phyloP scores from a whole-genome alignment of 352 stramenopile species.

The Globisporangium lucens region DNA sequence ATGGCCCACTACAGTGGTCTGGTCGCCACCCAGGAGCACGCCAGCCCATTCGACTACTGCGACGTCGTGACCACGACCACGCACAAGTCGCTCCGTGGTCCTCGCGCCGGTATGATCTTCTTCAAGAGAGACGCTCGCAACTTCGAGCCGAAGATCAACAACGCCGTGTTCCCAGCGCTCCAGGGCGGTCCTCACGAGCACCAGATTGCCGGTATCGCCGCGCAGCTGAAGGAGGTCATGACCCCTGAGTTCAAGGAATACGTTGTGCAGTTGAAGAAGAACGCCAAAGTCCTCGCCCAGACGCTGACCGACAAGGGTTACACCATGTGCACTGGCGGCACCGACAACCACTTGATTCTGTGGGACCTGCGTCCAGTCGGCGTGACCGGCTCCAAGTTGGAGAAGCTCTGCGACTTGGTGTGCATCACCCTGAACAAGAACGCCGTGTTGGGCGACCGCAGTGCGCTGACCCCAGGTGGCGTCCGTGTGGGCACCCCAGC shows the following conservation, averaged over 20 bases:
- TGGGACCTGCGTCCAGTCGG: conserved; percentile 96
- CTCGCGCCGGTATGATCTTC: conserved; percentile 99
- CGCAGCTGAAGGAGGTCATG: conserved; percentile 97
- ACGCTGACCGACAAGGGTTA: conserved; percentile 93
- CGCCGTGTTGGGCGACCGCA: conserved; percentile 95
- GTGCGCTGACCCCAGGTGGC: conserved; percentile 93
- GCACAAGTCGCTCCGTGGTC: conserved; percentile 98
- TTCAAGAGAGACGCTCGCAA: conserved; percentile 93
- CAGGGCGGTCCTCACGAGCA: conserved; percentile 98
- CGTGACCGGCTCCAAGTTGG: conserved; percentile 97
- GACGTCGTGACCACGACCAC: conserved; percentile 99
- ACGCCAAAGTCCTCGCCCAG: conserved; percentile 92
- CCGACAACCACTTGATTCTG: conserved; percentile 99
- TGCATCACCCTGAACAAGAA: conserved; percentile 99
- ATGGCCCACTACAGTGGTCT: conserved; percentile 99
- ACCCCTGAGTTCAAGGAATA: conserved; percentile 98
- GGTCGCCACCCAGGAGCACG: conserved; percentile 94
- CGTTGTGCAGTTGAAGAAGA: conserved; percentile 91
- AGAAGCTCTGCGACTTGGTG: conserved; percentile 97
- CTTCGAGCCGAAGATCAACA: conserved; percentile 96
- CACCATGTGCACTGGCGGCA: conserved; percentile 96
- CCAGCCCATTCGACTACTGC: conserved; percentile 96
- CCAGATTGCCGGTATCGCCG: conserved; percentile 98
- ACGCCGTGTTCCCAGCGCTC: conserved; percentile 98
- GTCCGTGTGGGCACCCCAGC: conserved; percentile 96